Evolutionary conservation across 306 rosid genomes (phyloP).

Genomic region (Herpetospermum pedunculosum): DNA sequence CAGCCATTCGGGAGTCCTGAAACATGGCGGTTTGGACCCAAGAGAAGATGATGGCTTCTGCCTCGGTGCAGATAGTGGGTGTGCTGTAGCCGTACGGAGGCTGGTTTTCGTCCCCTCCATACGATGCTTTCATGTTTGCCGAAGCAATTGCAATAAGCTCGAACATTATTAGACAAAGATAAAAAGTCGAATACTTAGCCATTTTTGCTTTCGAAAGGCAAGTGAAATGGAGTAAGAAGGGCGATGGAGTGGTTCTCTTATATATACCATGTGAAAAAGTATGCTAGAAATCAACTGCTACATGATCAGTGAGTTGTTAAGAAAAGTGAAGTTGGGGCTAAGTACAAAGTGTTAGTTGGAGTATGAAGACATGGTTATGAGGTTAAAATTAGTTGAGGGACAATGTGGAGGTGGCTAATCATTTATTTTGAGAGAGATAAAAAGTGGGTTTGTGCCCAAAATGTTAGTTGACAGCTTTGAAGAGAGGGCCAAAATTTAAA

Average conservation of each 20-base stretch:
- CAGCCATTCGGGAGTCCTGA: constrained; percentile 73
- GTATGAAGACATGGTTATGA: neutral
- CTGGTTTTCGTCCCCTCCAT: constrained; percentile 12
- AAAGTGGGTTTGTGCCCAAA: neutral
- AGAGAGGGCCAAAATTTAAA: neutral
- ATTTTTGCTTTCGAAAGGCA: neutral
- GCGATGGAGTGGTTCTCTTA: neutral
- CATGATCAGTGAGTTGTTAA: neutral
- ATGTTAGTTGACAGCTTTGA: neutral
- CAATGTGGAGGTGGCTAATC: neutral
- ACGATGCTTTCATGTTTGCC: neutral
- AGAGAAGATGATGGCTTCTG: constrained; percentile 53
- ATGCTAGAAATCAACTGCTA: neutral
- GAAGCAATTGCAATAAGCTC: neutral
- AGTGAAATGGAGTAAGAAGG: neutral
- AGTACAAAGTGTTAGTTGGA: neutral
- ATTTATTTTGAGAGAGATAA: neutral
- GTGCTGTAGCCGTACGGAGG: constrained; percentile 14
- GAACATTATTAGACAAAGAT: neutral
- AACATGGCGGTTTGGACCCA: constrained; percentile 40
- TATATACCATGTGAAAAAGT: neutral
- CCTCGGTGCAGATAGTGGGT: constrained; percentile 48
- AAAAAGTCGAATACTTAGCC: neutral
- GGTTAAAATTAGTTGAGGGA: neutral
- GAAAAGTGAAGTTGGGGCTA: neutral